Base-by-base conservation (phyloP, 345 rosid species). In the Syzygium aromaticum region DNA sequence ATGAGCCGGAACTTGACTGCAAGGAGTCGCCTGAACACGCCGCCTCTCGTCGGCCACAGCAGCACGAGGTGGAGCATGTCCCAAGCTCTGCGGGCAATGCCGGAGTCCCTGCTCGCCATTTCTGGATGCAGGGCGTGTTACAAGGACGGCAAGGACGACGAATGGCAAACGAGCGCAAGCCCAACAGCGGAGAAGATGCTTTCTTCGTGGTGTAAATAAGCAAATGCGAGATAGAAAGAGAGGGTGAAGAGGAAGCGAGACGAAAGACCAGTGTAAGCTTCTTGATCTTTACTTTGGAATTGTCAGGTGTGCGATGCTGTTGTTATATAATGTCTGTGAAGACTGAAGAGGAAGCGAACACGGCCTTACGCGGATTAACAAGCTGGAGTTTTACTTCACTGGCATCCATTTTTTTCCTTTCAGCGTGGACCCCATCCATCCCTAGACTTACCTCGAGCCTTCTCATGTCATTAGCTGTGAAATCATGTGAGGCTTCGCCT, bases 1-100 rank as follows among this genome's bases (percentile, higher is more conserved):
- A 94, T 87, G 33, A 93, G 38, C 11, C 94, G 93, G 27, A 96
- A 88, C 25, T 95, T 96, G 88, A 88, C 86, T 86, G 92, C 63
- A 52, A 92, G 88, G 82, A 93, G 91, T 88, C 94, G 89, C 92
- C 89, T 92, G 90, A 96, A 91, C 82, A 91, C 90, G 28, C 94
- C 92, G 11, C 98, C 98, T 92, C 93, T 98, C 91, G 95, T 92
- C 30, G 93, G 90, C 96, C 98, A 94, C 67, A 94, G 77, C 90
- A 96, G 89, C 52, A 94, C 94, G 33, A 92, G 86, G 13, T 94
- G 94, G 84, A 94, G 91, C 13, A 94, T 51, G 78, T 87, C 90
- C 98, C 97, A 94, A 5, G 93, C 96, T 88, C 88, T 90, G 3
- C 53, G 88, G 46, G 84, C 77, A 19, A 89, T 87, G 25, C 51